Evolutionary conservation across 148 eudicot genomes (phyloP), one percentile per base, ranked within the genome.

Genomic region (Chenopodium suecicum): DNA sequence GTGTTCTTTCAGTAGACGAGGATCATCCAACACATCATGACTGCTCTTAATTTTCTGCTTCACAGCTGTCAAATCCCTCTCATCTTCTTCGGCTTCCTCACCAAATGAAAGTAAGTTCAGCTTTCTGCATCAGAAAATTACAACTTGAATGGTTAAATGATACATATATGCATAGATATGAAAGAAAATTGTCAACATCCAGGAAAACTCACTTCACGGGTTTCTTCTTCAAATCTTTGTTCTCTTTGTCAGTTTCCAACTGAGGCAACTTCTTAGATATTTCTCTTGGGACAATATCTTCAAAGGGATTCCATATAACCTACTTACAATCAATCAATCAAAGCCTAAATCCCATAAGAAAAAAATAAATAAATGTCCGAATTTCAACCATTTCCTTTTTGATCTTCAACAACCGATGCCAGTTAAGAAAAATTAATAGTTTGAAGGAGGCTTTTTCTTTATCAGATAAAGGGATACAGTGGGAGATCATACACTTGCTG

Each of bases 251-350:
- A 68, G 60, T 68, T 56, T 84, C 41, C 50, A 76, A 87, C 80
- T 83, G 90, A 16, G 76, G 83, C 73, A 87, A 71, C 81, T 83
- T 91, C 74, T 89, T 77, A 50, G 78, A 78, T 74, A 69, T 70
- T 41, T 68, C 86, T 90, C 98, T 90, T 22, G 98, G 98, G 81
- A 87, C 85, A 87, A 96, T 89, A 91, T 96, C 99, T 73, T 96
- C 99, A 89, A 92, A 96, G 48, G 99, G 99, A 81, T 92, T 94
- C 98, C 98, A 96, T 74, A 96, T 81, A 83, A 96, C 94, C 99
- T 96, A 84, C 41, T 79, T 52, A 41, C 1, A 41, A 41, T 41
- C 44, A 41, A 34, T 34, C 44, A 41, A 41, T 6, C 44, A 41
- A 41, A 41, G 44, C 44, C 44, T 41, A 0, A 41, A 37, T 37